phyloP scores from a whole-genome alignment of 2,329 filamentous ascomycete genomes.

The Sarocladium oryzae region DNA sequence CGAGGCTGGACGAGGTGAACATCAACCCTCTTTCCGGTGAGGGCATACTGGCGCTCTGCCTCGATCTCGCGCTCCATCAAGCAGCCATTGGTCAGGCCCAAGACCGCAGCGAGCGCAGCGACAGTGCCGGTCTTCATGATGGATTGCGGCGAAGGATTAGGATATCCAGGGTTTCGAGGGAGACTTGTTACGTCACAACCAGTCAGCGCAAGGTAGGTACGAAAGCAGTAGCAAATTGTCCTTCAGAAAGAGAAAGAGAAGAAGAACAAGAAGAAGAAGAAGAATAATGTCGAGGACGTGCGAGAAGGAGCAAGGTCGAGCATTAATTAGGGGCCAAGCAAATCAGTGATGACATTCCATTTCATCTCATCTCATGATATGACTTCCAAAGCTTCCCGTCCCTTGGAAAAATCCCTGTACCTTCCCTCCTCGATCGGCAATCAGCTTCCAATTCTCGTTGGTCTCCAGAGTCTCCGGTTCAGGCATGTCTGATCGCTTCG shows the following conservation, averaged over 20 bases:
- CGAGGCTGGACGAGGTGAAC: conserved; percentile 12
- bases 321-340: neutral
- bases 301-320: neutral
- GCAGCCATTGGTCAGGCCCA: conserved; percentile 20
- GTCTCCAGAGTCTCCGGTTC: neutral
- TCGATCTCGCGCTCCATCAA: conserved; percentile 27
- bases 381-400: too few relatives aligned
- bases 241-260: neutral
- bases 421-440: neutral
- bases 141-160: neutral
- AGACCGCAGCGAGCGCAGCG: conserved; percentile 11
- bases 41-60: conserved; percentile 13
- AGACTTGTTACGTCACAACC: too few relatives aligned
- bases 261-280: neutral
- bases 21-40: conserved; percentile 11
- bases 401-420: too few relatives aligned
- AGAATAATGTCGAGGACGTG: neutral
- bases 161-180: too few relatives aligned
- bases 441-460: conserved; percentile 3
- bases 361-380: too few relatives aligned
- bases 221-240: too few relatives aligned
- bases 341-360: neutral
- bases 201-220: too few relatives aligned
- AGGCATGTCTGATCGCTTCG: conserved; percentile 5
- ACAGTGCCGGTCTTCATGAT: conserved; percentile 18